Evolutionary conservation across 2,329 filamentous ascomycete species (phyloP), one percentile per base, ranked within the genome.

Genomic region (Talaromyces atroroseus): DNA sequence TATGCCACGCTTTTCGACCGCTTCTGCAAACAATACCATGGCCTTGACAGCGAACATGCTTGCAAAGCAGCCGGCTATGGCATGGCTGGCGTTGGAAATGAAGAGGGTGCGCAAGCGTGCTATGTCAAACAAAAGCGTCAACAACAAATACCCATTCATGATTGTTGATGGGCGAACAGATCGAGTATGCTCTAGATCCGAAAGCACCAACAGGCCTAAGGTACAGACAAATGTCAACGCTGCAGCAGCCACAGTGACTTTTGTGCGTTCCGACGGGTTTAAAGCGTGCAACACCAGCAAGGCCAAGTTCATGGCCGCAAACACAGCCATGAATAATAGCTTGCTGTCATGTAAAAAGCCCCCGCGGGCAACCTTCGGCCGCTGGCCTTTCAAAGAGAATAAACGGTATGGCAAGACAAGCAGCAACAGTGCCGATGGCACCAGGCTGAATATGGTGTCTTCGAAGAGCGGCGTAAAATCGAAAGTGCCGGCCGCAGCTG

Each of bases 71-170:
- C 44, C 45, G n/a, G 55, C 42, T 10, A 57, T 49, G 4, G 54
- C 29, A 21, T 40, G 36, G 40, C 46, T 53, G 11, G 50, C 44
- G 23, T 57, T 14, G 18, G 46, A 32, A 21, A 44, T 42, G 11
- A 57, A 49, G 2, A 71, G 60, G 4, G 71, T 78, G 20, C 77
- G 69, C 3, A 71, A 65, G 34, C 72, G 70, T 12, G 70, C 68
- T 14, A 69, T 65, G 59, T 77, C 74, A 48, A 80, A 69, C 2
- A 76, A 36, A 14, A 72, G 57, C 1, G 73, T 71, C 38, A 77
- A 53, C 4, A 74, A 61, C 5, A 80, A 67, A 60, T 77, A 80
- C 20, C 72, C 47, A 36, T 65, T 26, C 64, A 74, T 59, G 18
- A 69, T 53, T 36, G 59, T 57, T 1, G 65, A 68, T 5, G 67